Evolutionary conservation across 169 alveolate genomes (phyloP).

Genomic region (Cytauxzoon felis): DNA sequence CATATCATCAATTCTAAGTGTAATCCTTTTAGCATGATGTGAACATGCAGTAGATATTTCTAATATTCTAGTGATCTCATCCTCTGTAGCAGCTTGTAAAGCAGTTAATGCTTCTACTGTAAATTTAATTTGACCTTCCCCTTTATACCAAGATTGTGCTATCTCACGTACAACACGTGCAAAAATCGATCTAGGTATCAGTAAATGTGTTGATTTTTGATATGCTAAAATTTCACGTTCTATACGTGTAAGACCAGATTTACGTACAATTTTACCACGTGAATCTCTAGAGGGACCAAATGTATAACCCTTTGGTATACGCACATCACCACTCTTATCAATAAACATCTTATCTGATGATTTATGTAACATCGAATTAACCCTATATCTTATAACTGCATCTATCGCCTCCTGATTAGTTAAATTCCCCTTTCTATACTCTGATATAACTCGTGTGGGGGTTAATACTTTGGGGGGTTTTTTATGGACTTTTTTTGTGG

Average conservation of each 20-base stretch:
- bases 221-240: conserved; percentile 64
- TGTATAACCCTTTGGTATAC: conserved; percentile 55
- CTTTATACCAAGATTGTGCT: conserved; percentile 60
- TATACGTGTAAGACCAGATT: conserved; percentile 56
- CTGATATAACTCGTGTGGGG: conserved; percentile 47
- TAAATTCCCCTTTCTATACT: conserved; percentile 35
- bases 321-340: conserved; percentile 62
- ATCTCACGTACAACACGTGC: conserved; percentile 63
- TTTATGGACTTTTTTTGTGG: neutral
- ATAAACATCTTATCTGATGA: conserved; percentile 42
- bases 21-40: conserved; percentile 58
- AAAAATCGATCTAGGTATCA: conserved; percentile 58
- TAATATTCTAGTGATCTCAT: conserved; percentile 48
- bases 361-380: conserved; percentile 48
- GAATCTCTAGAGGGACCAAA: conserved; percentile 45
- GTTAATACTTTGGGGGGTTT: conserved; percentile 40
- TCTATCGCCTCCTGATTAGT: conserved; percentile 55
- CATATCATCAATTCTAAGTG: conserved; percentile 63
- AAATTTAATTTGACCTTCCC: conserved; percentile 56
- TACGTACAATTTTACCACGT: conserved; percentile 2
- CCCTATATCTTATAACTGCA: conserved; percentile 37
- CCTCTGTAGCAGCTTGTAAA: conserved; percentile 65
- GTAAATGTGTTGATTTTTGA: conserved; percentile 59
- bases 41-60: conserved; percentile 64
- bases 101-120: conserved; percentile 67